Evolutionary conservation across 305 asterid genomes (phyloP), one percentile per base, ranked within the genome.

Genomic region (Striga hermonthica): DNA sequence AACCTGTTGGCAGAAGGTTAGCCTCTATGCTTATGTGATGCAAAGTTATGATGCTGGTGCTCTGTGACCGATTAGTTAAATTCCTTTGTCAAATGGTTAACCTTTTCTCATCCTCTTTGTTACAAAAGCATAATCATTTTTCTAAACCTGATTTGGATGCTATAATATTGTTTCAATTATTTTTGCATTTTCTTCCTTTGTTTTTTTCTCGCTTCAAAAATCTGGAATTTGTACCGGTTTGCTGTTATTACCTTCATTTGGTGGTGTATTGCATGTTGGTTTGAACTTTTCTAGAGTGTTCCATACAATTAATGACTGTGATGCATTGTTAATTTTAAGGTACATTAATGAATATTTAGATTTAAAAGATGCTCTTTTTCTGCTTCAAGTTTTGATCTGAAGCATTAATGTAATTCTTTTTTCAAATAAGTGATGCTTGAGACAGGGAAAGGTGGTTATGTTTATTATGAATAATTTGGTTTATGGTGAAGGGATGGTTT

Each of bases 1-100:
- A 86, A 60, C 99, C 96, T 6, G 99, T 93, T 72, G 97, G 99
- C 64, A 82, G 95, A 86, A 90, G 97, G 99, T 90, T 66, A 73
- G 87, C 66, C 67, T 53, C 57, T 67, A 35, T 60, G 65, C 44
- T 35, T 40, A 43, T 67, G 40, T 53, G 36, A 44, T 60, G 35
- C 45, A 4, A 9, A 35, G 38, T 45, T 38, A 45, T 60, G 64
- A 49, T 40, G 68, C 38, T 41, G 44, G 54, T 22, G 35, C 62
- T 53, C 11, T 54, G 37, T 67, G 13, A 60, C 37, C 14, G 40
- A 45, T n/a, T 49, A 36, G 5, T 57, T 44, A 41, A 39, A 38
- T 44, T 55, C 41, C 39, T 53, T 48, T 38, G 8, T 52, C 44
- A 5, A 44, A 22, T 59, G 15, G 57, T 7, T 55, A 15, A 53